Base-by-base conservation (phyloP, 331 rosid species). In the Cucumis variabilis region DNA sequence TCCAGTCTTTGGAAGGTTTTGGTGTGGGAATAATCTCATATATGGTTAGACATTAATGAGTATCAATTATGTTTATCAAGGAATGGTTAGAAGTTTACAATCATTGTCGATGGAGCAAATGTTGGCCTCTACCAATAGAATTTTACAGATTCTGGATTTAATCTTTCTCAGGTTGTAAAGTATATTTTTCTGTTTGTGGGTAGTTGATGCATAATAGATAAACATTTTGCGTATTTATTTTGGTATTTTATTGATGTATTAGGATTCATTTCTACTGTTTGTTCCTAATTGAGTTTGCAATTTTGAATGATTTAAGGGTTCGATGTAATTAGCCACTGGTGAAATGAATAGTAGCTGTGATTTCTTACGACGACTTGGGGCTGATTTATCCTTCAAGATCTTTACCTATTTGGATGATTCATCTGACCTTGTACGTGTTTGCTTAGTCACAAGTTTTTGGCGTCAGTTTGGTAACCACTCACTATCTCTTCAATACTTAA, bases 341-440 rank as follows among this genome's bases (percentile, higher is more conserved):
- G 75, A 77, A 88, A 78, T 89, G 90, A 73, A 86, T 80, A 73
- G 62, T 77, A 66, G 81, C 17, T 6, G 74, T 75, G 94, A 93
- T 87, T 92, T 93, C 60, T 78, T 93, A 68, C 88, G 88, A 15
- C 77, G 88, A 92, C 93, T 94, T 66, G 96, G 88, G 63, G 87
- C 30, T 82, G 98, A 94, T 85, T 76, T 94, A 82, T 91, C 93
- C 68, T 77, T 86, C 14, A 85, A 89, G 87, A 89, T 94, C 89
- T 90, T 94, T 82, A 33, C 88, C 85, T 74, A 53, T 77, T 88
- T 94, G 92, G 94, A 93, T 86, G 93, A 91, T 79, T 93, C 95
- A 81, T 74, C 91, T 91, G 98, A 94, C 86, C 89, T 94, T 88
- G 89, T 88, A 48, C 90, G 93, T 58, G 93, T 72, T 86, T 89